Evolutionary conservation across 148 eudicot genomes (phyloP), one percentile per base, ranked within the genome.

Genomic region (Tetragonia tetragonoides): DNA sequence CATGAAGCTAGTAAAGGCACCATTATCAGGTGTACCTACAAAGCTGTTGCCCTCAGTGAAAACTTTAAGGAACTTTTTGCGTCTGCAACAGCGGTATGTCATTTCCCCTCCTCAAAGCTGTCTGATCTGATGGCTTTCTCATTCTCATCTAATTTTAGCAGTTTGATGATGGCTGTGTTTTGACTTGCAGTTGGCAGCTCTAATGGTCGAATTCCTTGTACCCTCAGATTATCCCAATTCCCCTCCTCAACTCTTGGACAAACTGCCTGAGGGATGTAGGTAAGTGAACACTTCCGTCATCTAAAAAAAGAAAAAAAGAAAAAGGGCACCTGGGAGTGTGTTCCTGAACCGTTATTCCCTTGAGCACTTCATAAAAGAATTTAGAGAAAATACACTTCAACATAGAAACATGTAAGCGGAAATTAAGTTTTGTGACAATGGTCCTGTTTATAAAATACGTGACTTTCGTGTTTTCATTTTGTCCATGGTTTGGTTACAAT

Each of bases 181-280:
- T 49, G 53, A 54, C 11, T 71, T 44, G 59, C 88, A 88, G 89
- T 63, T 78, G 73, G 79, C 84, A 41, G 51, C 62, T 62, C 81
- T 86, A 40, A 20, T 80, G 20, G 53, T 85, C 59, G 75, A 78
- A 10, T 60, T 86, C 79, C 64, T 88, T 16, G 83, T 88, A 68
- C 80, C 86, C 28, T 76, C 71, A 11, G 73, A 79, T 59, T 89
- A 89, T 70, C 92, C 92, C 1, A 42, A 70, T 41, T 87, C 76
- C 54, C 78, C 88, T 47, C 92, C 87, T 51, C 74, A 66, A 76
- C 71, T 88, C 47, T 7, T 83, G 54, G 81, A 78, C 57, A 40
- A 60, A 47, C 38, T 57, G 34, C 75, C 85, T 62, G 62, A 39
- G 34, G 61, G 21, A 74, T 53, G 38, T 49, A 18, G 78, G 92